Percentiles rank a stretch among this genome's conserved stretches.
Evolutionary conservation across 257 asterid species (phyloP).

Genomic region (Paraleonurus japonicus): DNA sequence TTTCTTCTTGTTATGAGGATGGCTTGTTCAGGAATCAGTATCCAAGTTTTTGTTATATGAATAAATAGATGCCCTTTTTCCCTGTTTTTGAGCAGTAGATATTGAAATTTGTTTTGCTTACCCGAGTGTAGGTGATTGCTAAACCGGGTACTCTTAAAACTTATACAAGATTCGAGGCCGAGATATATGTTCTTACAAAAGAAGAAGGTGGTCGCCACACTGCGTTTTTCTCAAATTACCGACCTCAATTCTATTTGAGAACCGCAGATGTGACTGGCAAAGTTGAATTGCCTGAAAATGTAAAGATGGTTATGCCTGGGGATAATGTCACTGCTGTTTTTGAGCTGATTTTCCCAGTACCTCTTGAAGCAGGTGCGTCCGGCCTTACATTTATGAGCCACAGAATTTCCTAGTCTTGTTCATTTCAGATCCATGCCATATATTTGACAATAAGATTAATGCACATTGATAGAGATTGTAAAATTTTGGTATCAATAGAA

Average conservation of each 20-base stretch:
- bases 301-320: constrained; percentile 99
- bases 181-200: constrained; percentile 86
- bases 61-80: neutral
- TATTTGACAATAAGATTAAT: no score
- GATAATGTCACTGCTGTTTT: constrained; percentile 90
- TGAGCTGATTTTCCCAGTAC: constrained; percentile 78
- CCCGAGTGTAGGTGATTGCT: constrained; percentile 92
- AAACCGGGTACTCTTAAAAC: constrained; percentile 75
- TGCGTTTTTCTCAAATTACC: constrained; percentile 83
- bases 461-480: no score
- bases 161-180: constrained; percentile 85
- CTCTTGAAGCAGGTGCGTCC: constrained; percentile 70
- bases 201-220: constrained; percentile 98
- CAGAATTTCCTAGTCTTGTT: neutral
- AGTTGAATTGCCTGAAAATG: constrained; percentile 86
- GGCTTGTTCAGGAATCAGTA: no score
- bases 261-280: constrained; percentile 94
- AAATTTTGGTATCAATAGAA: no score
- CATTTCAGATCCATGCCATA: neutral
- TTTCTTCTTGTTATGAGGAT: neutral
- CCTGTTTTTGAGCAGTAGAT: neutral
- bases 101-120: neutral
- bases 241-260: constrained; percentile 90
- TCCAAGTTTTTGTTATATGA: neutral
- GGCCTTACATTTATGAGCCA: neutral